Evolutionary conservation across 2,329 filamentous ascomycete species (phyloP).

Genomic region (Pyricularia sp.): DNA sequence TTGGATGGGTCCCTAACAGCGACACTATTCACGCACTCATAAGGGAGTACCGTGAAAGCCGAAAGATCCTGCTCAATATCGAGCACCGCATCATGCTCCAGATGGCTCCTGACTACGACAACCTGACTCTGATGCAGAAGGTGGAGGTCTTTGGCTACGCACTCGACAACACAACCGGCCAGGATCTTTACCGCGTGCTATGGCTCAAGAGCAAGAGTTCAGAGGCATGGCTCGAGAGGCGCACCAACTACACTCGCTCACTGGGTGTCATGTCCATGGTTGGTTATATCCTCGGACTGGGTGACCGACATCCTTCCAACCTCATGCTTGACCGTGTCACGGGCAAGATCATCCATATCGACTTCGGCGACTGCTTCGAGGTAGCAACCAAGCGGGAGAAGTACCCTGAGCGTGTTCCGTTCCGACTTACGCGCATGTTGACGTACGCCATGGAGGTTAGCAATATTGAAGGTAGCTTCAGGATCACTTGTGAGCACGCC

Average conservation of each 20-base stretch:
- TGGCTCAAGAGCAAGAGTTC: conserved; percentile 99
- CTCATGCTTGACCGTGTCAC: conserved; percentile 94
- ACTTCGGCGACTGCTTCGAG: conserved; percentile 99
- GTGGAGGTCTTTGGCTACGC: conserved; percentile 99
- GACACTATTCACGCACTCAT: conserved; percentile 96
- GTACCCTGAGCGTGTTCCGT: conserved; percentile 93
- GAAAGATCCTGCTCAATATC: conserved; percentile 97
- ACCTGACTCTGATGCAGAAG: conserved; percentile 98
- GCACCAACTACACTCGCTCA: conserved; percentile 97
- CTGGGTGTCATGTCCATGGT: conserved; percentile 99
- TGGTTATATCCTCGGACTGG: conserved; percentile 95
- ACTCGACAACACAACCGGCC: conserved; percentile 96
- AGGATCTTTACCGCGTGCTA: conserved; percentile 93
- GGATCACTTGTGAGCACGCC: conserved; percentile 95
- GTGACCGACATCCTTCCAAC: conserved; percentile 95
- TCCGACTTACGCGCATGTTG: conserved; percentile 96
- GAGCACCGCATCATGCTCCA: conserved; percentile 99
- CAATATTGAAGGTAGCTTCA: conserved; percentile 98
- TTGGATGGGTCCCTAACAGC: conserved; percentile 96
- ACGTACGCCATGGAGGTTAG: conserved; percentile 99
- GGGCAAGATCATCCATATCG: conserved; percentile 95
- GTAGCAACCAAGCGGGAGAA: conserved; percentile 99
- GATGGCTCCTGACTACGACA: conserved; percentile 98
- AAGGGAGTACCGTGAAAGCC: conserved; percentile 90
- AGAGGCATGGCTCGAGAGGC: conserved; percentile 92